Evolutionary conservation across 257 asterid genomes (phyloP).

Genomic region (Solanum piurae): DNA sequence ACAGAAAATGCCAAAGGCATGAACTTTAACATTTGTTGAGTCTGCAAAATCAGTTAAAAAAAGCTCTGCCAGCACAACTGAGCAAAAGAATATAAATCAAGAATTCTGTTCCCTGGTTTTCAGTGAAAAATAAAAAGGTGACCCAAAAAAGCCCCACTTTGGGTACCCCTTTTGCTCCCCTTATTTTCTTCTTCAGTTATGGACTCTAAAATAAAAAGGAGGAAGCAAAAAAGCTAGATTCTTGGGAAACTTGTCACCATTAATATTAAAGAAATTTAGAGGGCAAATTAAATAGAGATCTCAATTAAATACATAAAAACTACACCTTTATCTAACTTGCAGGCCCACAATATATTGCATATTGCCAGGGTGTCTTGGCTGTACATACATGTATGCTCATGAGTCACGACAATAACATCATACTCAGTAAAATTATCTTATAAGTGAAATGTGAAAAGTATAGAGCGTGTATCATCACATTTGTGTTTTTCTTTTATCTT

Average conservation of each 20-base stretch:
- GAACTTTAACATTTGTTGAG: constrained; percentile 42
- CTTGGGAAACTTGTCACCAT: constrained; percentile 30
- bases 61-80: constrained; percentile 20
- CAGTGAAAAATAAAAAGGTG: constrained; percentile 20
- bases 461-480: fast-evolving
- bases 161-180: constrained; percentile 7
- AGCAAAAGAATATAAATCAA: constrained; percentile 9
- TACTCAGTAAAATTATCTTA: neutral
- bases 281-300: neutral
- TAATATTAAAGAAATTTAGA: constrained; percentile 4
- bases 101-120: constrained; percentile 29
- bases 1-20: constrained; percentile 48
- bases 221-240: constrained; percentile 28
- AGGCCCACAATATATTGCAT: neutral
- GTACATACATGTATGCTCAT: constrained; percentile 14
- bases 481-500: neutral
- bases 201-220: constrained; percentile 9
- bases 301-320: neutral
- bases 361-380: constrained; percentile 45
- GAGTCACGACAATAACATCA: neutral
- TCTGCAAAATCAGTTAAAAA: constrained; percentile 42
- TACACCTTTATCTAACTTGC: constrained; percentile 17
- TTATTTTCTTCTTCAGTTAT: constrained; percentile 20
- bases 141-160: constrained; percentile 36
- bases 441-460: fast-evolving